phyloP scores from a whole-genome alignment of 2,329 filamentous ascomycete genomes.

The Didymella arachidicola region DNA sequence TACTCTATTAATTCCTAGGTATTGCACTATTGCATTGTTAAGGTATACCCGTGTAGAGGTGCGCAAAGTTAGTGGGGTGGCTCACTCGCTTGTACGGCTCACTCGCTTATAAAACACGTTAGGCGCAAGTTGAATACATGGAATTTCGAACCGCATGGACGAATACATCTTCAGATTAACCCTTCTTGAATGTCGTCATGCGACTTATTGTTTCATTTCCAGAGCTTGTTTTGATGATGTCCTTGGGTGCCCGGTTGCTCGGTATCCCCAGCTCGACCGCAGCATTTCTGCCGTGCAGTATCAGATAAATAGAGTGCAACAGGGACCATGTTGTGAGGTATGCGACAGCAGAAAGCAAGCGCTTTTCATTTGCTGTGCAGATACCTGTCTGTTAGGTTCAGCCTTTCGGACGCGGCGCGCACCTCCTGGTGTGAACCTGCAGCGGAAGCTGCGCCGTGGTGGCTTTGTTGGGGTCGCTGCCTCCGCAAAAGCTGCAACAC shows the following conservation, averaged over 20 bases:
- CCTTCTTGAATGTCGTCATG: not conserved
- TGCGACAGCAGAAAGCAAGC: not conserved
- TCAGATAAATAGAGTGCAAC: not conserved
- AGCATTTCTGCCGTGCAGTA: conserved; percentile 1
- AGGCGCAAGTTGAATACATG: not conserved
- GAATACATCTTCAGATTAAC: conserved; percentile 13
- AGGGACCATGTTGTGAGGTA: not conserved
- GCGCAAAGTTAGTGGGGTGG: too few species aligned
- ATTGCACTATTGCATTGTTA: too few species aligned
- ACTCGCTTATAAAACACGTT: too few species aligned
- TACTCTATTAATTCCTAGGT: too few species aligned
- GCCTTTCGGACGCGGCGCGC: not conserved
- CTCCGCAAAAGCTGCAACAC: not conserved
- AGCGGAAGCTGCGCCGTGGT: conserved; percentile 7
- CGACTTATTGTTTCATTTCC: not conserved
- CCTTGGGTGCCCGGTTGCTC: not conserved
- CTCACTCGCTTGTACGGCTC: too few species aligned
- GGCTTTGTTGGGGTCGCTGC: conserved; percentile 4
- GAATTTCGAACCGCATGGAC: conserved; percentile 19
- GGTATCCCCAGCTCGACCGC: not conserved
- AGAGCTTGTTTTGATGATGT: not conserved
- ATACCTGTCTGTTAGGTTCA: conserved; percentile 10
- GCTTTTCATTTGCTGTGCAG: conserved; percentile 2
- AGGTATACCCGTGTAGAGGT: too few species aligned
- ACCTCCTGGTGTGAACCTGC: conserved; percentile 1